A percentile compares a stretch with the other conserved stretches of the same genome.
Evolutionary conservation across 139 green algal species (phyloP).

Genomic region (Marvania coccoides): DNA sequence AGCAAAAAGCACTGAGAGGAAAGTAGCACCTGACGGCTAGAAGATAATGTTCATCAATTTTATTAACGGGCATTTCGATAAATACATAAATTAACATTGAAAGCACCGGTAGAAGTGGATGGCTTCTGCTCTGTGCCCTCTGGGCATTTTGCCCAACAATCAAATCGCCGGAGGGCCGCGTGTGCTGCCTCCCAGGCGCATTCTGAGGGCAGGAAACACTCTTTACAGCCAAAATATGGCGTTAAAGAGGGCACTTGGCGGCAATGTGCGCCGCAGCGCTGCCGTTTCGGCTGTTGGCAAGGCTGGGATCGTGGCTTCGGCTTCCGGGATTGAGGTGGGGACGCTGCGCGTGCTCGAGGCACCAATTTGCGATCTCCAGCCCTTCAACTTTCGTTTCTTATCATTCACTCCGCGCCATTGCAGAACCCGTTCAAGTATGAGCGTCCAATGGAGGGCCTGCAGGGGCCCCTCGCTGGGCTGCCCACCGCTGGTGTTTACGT

Average conservation of each 20-base stretch:
- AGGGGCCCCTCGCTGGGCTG: slow-evolving; percentile 45
- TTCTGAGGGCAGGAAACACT: not conserved
- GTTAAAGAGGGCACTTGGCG: not conserved
- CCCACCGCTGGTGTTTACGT: slow-evolving; percentile 53
- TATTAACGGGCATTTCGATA: no score
- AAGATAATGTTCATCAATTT: no score
- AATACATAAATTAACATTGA: no score
- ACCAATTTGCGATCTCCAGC: no score
- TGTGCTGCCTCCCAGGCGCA: not conserved
- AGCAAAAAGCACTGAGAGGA: no score
- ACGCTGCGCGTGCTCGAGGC: no score
- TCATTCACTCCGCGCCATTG: not conserved
- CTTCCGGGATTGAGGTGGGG: no score
- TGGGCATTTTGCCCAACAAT: no score
- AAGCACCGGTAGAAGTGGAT: not conserved
- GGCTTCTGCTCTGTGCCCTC: not conserved
- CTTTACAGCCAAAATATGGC: not conserved
- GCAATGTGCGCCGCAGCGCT: not conserved
- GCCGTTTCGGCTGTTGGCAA: not conserved
- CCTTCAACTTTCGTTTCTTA: not conserved
- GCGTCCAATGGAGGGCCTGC: slow-evolving; percentile 42
- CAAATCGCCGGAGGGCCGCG: not conserved
- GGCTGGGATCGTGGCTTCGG: not conserved
- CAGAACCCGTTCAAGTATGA: slow-evolving; percentile 44
- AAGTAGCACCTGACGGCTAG: no score